Evolutionary conservation across 129 eudicot genomes (phyloP).

Genomic region (carrot (Daucus carota)): DH1_v3.0 NC_030383.2:1095501-1096000

Average conservation of each 20-base stretch:
- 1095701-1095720: conserved; percentile 92
- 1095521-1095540: conserved; percentile 40
- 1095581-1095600: not conserved
- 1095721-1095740: conserved; percentile 69
- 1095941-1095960: not conserved
- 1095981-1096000: not conserved
- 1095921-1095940: not conserved
- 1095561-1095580: conserved; percentile 9
- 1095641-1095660: conserved; percentile 24
- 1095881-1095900: not conserved
- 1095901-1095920: not conserved
- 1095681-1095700: conserved; percentile 91
- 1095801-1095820: not conserved
- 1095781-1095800: conserved; percentile 41
- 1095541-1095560: not conserved
- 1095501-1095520: conserved; percentile 21
- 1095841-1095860: not conserved
- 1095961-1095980: not conserved
- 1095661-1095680: not conserved
- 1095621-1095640: not conserved
- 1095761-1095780: conserved; percentile 58
- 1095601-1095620: not conserved
- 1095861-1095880: not conserved
- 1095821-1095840: not conserved
- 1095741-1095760: conserved; percentile 61